Percentiles rank a stretch among this genome's conserved stretches.
Evolutionary conservation across 2,329 filamentous ascomycete genomes (phyloP).

Genomic region (Didymella glomerata): DNA sequence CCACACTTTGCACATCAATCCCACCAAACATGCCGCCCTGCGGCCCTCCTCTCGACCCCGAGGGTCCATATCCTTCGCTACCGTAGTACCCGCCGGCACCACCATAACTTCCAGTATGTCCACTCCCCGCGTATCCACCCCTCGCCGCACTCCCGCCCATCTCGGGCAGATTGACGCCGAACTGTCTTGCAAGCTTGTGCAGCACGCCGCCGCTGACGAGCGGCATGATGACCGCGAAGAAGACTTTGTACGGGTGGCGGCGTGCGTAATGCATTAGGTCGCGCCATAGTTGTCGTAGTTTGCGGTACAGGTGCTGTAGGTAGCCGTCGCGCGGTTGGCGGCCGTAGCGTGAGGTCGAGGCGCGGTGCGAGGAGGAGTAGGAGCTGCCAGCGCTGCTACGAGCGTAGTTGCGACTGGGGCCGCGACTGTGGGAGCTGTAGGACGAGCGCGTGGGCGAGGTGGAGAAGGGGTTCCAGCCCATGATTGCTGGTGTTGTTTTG

Average conservation of each 20-base stretch:
- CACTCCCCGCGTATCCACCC: conserved; percentile 34
- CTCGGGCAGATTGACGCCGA: conserved; percentile 79
- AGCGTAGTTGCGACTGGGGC: conserved; percentile 29
- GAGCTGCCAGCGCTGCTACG: conserved; percentile 38
- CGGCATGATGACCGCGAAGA: conserved; percentile 89
- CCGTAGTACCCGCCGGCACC: conserved; percentile 55
- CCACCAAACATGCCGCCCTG: conserved; percentile 37
- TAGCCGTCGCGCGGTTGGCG: conserved; percentile 80
- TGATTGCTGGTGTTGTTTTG: conserved; percentile 25
- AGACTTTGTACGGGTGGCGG: conserved; percentile 84
- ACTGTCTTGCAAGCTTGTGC: conserved; percentile 76
- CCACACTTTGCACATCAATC: conserved; percentile 43
- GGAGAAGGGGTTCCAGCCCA: conserved; percentile 50
- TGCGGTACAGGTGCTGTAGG: conserved; percentile 74
- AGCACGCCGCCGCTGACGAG: conserved; percentile 84
- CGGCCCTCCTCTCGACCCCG: conserved; percentile 18
- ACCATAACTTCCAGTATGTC: conserved; percentile 15
- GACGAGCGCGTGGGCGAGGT: conserved; percentile 34
- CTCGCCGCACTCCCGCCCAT: conserved; percentile 45
- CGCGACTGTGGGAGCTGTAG: conserved; percentile 26
- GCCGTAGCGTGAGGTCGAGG: conserved; percentile 77
- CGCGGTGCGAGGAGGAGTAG: conserved; percentile 51
- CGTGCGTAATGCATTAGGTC: conserved; percentile 84
- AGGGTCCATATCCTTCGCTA: conserved; percentile 53
- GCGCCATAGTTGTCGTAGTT: conserved; percentile 79